Evolutionary conservation across 169 alveolate genomes (phyloP), one percentile per base, ranked within the genome.

Genomic region (Ichthyophthirius multifiliis): DNA sequence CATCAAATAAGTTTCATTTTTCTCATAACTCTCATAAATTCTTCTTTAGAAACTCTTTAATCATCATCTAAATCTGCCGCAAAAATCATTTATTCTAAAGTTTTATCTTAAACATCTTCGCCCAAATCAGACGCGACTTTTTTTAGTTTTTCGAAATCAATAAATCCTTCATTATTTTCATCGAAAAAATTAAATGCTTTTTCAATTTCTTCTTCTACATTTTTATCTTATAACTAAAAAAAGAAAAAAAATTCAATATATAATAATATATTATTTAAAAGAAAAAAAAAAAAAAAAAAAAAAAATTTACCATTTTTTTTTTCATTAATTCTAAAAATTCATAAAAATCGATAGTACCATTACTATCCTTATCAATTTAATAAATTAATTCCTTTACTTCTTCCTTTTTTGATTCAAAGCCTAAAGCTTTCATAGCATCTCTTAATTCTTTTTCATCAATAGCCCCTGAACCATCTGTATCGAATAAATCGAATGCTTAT

Each of bases 371-470:
- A 87, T 93, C 95, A 10, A 88, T 85, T 75, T 88, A 78, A 15
- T 83, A 82, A 89, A 89, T 90, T 89, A 89, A 82, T 79, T 74
- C 82, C 18, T 90, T 80, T 16, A 93, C 87, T 83, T 90, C 94
- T 31, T 88, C 95, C 48, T 86, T 88, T 15, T 85, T 82, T 44
- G 92, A 63, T 43, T 85, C 85, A 48, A 93, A 87, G 16, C 96
- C 96, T 20, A 93, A 84, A 45, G 94, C 94, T 76, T 88, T 88
- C 93, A 93, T 90, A 3, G 92, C 92, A 83, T 87, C 85, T 83
- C 83, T 87, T 34, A 87, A 80, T 83, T 87, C 92, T 74, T 75
- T 71, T 34, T 78, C 87, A 83, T 87, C 92, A 44, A 87, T 87
- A 76, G 83, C 83, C 15, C 92, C 92, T 31, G 92, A 83, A 67